Conservation (phyloP, 306 rosid genomes). For the Argentina anserina region DNA sequence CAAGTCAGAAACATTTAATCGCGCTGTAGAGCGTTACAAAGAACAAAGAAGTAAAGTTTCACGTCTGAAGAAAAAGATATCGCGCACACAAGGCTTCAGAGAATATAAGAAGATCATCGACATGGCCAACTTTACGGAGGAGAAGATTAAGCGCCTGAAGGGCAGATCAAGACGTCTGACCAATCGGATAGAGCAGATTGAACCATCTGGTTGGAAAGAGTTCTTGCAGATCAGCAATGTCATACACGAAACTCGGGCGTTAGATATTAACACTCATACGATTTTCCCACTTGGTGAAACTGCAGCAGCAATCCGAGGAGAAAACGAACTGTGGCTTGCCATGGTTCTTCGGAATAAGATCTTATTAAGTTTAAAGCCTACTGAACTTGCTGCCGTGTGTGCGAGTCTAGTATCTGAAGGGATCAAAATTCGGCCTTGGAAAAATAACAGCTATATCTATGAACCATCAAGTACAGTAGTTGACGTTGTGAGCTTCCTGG, state of each 20-base stretch:
- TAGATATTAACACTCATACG: slow-evolving; percentile 63
- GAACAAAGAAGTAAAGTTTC: slow-evolving; percentile 85
- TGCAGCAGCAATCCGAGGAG: slow-evolving; percentile 92
- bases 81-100: slow-evolving; percentile 75
- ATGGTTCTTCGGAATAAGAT: slow-evolving; percentile 79
- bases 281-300: slow-evolving; percentile 92
- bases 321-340: slow-evolving; percentile 97
- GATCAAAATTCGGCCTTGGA: slow-evolving; percentile 83
- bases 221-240: slow-evolving; percentile 91
- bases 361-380: slow-evolving; percentile 64
- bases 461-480: slow-evolving; percentile 63
- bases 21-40: slow-evolving; percentile 57
- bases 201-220: slow-evolving; percentile 99
- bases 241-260: slow-evolving; percentile 78
- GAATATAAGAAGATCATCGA: slow-evolving; percentile 77
- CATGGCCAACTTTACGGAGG: slow-evolving; percentile 51
- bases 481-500: slow-evolving; percentile 43
- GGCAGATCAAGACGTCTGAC: slow-evolving; percentile 66
- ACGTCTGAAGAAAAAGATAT: slow-evolving; percentile 77
- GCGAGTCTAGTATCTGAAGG: slow-evolving; percentile 89
- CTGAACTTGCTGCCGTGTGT: slow-evolving; percentile 78
- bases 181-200: slow-evolving; percentile 82
- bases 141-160: slow-evolving; percentile 77
- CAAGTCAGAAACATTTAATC: slow-evolving; percentile 47
- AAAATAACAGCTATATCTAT: slow-evolving; percentile 63